Base-by-base conservation (phyloP, 805 yeast genomes). In the Wickerhamiella azyma region DNA sequence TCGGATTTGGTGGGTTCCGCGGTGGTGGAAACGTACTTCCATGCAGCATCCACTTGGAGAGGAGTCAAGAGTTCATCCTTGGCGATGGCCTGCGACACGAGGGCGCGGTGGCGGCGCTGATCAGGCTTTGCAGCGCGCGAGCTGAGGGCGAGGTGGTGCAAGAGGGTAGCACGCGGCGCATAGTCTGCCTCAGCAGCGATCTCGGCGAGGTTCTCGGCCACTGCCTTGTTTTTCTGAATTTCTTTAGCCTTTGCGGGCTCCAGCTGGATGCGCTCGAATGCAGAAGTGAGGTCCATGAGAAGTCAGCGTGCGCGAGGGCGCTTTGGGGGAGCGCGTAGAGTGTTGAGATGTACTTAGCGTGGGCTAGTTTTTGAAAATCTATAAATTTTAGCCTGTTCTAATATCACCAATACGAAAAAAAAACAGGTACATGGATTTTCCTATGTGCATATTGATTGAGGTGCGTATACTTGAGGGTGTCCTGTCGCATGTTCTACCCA, bases 181-280 rank as follows among this genome's bases (percentile, higher is more conserved):
- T 40, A 48, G 29, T 50, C 55, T 24, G 72, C 66, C 45, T 75
- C 76, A 19, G 59, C 56, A 46, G 82, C 68, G 49, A 86, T 72
- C 32, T 74, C 74, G 26, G 69, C 71, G 44, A 92, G 70, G 1
- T 94, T 75, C 36, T 68, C 67, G 14, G 89, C 74, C 36, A 88
- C 94, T 63, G 88, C 88, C 60, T 79, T 78, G 67, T 92, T 89
- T 63, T 85, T 89, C 47, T 77, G 63, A 48, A 86, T 79, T 59
- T 92, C 97, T 42, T 77, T 75, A 49, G 83, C 70, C 61, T 84
- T 85, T 13, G 52, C 44, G 5, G 48, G 53, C 39, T 49, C 58
- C 24, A 56, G 47, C 6, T 58, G 58, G 18, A 54, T 46, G 16
- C 51, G 46, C 26, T 53, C 43, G 10, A 55, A 51, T 47, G 48